A percentile compares a stretch with the other conserved stretches of the same genome.
Evolutionary conservation across 129 eudicot genomes (phyloP).

Genomic region (Lactuca saligna): DNA sequence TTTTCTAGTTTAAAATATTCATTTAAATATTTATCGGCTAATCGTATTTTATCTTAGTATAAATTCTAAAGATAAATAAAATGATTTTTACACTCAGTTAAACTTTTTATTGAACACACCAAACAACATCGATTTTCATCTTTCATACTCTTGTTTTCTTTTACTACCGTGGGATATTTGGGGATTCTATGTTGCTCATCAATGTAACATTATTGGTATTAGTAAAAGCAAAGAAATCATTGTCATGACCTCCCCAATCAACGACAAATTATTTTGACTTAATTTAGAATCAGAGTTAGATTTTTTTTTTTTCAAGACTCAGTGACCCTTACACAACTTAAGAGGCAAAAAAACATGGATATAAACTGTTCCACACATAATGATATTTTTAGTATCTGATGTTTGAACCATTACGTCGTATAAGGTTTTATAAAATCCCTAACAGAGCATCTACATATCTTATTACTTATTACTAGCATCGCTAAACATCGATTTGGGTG

Average conservation of each 20-base stretch:
- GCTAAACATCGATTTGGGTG: no score
- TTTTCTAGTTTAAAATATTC: no score
- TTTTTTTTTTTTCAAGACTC: slow-evolving; percentile 1
- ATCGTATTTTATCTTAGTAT: no score
- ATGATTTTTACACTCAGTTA: no score
- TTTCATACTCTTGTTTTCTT: neutral
- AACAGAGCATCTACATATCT: neutral
- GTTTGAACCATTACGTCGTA: neutral
- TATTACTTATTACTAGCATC: no score
- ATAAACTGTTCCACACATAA: neutral
- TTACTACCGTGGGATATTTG: neutral
- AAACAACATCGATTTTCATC: no score
- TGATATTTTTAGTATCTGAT: neutral
- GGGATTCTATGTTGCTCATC: neutral
- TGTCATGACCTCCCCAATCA: neutral
- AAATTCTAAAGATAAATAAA: no score
- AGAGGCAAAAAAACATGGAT: slow-evolving; percentile 7
- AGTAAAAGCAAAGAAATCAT: neutral
- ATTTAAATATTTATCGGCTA: no score
- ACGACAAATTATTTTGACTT: neutral
- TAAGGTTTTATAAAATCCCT: neutral
- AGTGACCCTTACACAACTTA: slow-evolving; percentile 5
- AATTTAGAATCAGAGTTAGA: neutral
- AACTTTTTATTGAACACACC: no score
- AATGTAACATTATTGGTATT: neutral